Percentiles rank a stretch among this genome's conserved stretches.
Conservation (phyloP, 768 basidiomycete genomes). For the Calocybe cyanea region DNA sequence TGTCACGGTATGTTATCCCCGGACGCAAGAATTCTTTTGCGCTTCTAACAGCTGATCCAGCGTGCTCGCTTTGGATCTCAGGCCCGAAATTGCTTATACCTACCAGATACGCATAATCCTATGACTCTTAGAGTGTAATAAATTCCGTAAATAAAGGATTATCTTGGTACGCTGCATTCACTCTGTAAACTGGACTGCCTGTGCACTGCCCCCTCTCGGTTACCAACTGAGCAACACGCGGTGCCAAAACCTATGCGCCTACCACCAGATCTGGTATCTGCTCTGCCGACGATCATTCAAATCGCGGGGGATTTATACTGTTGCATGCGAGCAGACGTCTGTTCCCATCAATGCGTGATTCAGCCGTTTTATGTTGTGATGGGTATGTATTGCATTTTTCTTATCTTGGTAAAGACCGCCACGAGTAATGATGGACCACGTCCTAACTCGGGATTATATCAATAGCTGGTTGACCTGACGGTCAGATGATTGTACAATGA, state of each 20-base stretch:
- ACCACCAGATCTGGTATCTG: not conserved
- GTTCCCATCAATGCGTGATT: not conserved
- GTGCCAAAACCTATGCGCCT: not conserved
- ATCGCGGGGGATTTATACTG: conserved; percentile 1
- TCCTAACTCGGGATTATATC: not conserved
- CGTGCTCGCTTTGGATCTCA: too few species aligned
- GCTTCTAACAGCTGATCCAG: too few species aligned
- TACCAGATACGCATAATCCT: too few species aligned
- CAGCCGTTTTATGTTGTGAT: not conserved
- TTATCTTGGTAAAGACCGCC: not conserved
- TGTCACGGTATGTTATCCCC: too few species aligned
- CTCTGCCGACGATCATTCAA: not conserved
- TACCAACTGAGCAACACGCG: too few species aligned
- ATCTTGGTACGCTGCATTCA: too few species aligned
- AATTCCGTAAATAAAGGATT: too few species aligned
- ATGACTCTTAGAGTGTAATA: too few species aligned
- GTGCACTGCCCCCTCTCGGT: too few species aligned
- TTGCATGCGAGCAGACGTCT: conserved; percentile 2
- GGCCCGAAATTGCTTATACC: too few species aligned
- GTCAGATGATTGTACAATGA: not conserved
- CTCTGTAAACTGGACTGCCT: too few species aligned
- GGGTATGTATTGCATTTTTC: not conserved
- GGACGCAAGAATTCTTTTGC: too few species aligned
- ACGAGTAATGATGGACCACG: not conserved
- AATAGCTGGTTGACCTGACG: not conserved